Base-by-base conservation (phyloP, 768 basidiomycete species). In the Rickenella mellea region DNA sequence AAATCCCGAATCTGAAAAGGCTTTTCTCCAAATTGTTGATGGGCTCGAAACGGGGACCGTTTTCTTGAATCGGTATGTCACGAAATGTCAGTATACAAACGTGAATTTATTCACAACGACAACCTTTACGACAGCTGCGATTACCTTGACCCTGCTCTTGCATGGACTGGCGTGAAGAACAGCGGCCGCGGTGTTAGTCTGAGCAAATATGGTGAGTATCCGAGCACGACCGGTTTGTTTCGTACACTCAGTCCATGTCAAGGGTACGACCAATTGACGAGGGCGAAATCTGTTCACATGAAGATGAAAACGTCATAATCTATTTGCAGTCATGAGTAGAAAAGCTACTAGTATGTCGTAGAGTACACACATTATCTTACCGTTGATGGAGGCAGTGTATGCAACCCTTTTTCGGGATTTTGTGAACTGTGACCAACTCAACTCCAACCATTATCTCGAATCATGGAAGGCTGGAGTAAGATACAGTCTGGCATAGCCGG, bases 101-200 rank as follows among this genome's bases (percentile, higher is more conserved):
- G n/a, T n/a, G n/a, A n/a, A n/a, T n/a, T n/a, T n/a, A n/a, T n/a
- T n/a, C n/a, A n/a, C n/a, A n/a, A n/a, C n/a, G n/a, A n/a, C n/a
- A 14, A 12, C 43, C 19, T 15, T 48, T 15, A 36, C 24, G 20
- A 2, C 48, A 84, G 84, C 31, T 88, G 86, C 51, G 94, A 99
- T 61, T 82, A 70, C 54, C 70, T 96, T 19, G 96, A 99, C 55
- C 94, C 96, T 2, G 90, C 92, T 4, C 66, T 98, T 1, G 74
- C 87, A 0, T 99, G 96, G 96, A 87, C 83, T 2, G 96, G 94
- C 2, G 83, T 89, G 36, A 98, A 97, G 68, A 67, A 96, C 53
- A 91, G 85, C 42, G 96, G 96, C 20, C 69, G 92, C 22, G 96
- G 94, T 1, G 68, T 97, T 46, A 92, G 88, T 53, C 64, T 98